phyloP scores from a whole-genome alignment of 495 filamentous ascomycete species.

The Xylaria bambusicola region DNA sequence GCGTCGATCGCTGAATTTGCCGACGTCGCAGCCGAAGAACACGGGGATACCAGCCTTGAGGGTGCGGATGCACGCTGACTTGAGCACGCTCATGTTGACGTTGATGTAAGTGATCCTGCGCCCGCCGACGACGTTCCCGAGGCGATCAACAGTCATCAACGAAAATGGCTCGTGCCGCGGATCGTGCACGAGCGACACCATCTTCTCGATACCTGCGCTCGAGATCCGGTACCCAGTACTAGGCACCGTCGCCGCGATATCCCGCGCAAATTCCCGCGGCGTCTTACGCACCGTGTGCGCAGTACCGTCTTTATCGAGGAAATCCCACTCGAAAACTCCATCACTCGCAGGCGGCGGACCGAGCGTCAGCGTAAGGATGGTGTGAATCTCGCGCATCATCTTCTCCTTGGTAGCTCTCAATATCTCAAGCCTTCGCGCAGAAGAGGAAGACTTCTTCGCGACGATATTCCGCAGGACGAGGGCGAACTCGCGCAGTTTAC shows the following conservation, averaged over 20 bases:
- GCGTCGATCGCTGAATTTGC: conserved; percentile 67
- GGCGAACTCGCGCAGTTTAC: conserved; percentile 83
- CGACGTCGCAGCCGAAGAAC: conserved; percentile 88
- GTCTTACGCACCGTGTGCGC: conserved; percentile 60
- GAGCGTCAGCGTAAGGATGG: conserved; percentile 74
- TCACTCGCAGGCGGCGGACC: conserved; percentile 71
- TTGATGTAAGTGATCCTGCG: conserved; percentile 77
- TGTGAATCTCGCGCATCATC: conserved; percentile 76
- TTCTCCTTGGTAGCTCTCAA: conserved; percentile 61
- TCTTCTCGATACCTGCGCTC: conserved; percentile 53
- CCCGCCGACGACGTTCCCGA: conserved; percentile 78
- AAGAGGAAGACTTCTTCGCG: conserved; percentile 15
- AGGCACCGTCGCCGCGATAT: conserved; percentile 48
- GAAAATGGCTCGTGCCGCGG: conserved; percentile 71
- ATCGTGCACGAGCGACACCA: conserved; percentile 83
- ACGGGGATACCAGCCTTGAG: conserved; percentile 72
- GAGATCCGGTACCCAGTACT: conserved; percentile 45
- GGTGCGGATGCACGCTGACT: conserved; percentile 73
- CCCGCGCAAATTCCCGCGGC: conserved; percentile 66
- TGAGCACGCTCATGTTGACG: conserved; percentile 71
- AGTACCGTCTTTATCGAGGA: conserved; percentile 64
- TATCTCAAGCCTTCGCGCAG: conserved; percentile 25
- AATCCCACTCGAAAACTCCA: conserved; percentile 75
- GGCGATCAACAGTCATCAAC: conserved; percentile 71
- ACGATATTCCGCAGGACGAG: conserved; percentile 61